These are phyloP conservation scores for Penicillium sp. DNA, from an alignment of 2,329 filamentous ascomycete genomes.

Conservation along the genomic window DNA sequence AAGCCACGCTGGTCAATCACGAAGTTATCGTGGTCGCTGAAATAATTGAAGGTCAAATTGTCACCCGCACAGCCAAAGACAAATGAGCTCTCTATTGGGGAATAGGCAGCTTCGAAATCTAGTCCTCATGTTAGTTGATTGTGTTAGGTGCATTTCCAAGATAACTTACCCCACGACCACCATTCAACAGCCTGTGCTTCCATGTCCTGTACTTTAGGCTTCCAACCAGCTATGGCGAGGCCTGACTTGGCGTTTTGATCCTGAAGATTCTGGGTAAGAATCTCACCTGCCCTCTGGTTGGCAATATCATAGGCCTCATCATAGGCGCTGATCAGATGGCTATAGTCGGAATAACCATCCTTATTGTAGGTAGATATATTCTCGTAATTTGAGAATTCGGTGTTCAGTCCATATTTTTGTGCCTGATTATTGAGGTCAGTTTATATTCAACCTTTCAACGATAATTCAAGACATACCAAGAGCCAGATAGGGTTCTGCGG, in stretches of 20 bases:
- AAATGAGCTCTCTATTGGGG: conserved; percentile 57
- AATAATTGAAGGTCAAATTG: conserved; percentile 63
- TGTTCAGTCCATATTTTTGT: conserved; percentile 58
- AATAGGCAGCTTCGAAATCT: conserved; percentile 60
- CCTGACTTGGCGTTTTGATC: conserved; percentile 61
- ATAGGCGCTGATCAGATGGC: conserved; percentile 51
- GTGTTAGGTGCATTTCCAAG: not conserved
- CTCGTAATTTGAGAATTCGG: conserved; percentile 58
- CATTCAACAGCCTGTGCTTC: conserved; percentile 61
- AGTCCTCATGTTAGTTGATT: conserved; percentile 6
- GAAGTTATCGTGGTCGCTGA: conserved; percentile 60
- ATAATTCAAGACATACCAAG: conserved; percentile 13
- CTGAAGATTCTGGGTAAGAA: conserved; percentile 60
- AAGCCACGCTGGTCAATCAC: conserved; percentile 63
- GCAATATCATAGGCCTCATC: conserved; percentile 48
- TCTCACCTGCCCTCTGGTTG: conserved; percentile 54
- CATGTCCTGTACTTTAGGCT: conserved; percentile 54
- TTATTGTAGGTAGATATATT: conserved; percentile 61
- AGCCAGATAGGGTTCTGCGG: conserved; percentile 17
- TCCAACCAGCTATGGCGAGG: conserved; percentile 61
- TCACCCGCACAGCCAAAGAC: conserved; percentile 56
- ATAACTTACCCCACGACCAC: conserved; percentile 47
- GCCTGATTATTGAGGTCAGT: conserved; percentile 33
- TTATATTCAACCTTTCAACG: not conserved
- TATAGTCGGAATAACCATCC: conserved; percentile 54